These are phyloP conservation scores for Quercus cerris DNA, from an alignment of 306 rosid genomes.

Conservation along the genomic window DNA sequence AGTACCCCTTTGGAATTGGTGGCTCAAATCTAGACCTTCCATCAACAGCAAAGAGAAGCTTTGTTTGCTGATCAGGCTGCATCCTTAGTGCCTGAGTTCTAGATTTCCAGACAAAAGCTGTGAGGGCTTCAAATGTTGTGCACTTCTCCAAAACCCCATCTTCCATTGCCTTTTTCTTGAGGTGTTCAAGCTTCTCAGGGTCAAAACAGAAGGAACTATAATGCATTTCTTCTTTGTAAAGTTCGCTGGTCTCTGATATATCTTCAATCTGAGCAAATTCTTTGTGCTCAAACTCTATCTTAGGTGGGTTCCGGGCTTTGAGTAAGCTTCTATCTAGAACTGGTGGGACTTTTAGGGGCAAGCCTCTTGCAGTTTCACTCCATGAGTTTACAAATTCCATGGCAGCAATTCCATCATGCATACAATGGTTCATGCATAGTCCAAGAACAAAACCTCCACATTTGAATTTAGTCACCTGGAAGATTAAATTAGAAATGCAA, in stretches of 20 bases:
- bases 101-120: conserved; percentile 83
- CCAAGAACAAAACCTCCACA: conserved; percentile 83
- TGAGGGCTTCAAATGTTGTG: conserved; percentile 62
- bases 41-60: conserved; percentile 81
- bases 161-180: conserved; percentile 55
- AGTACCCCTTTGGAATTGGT: conserved; percentile 61
- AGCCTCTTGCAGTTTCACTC: conserved; percentile 67
- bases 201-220: conserved; percentile 54
- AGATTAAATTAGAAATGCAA: not conserved
- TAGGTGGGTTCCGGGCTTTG: conserved; percentile 59
- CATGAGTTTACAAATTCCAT: conserved; percentile 77
- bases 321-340: conserved; percentile 66
- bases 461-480: conserved; percentile 68
- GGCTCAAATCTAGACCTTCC: conserved; percentile 69
- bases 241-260: conserved; percentile 44
- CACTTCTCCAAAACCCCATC: conserved; percentile 57
- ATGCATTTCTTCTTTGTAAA: conserved; percentile 44
- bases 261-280: conserved; percentile 74
- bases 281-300: conserved; percentile 48
- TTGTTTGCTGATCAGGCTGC: conserved; percentile 61
- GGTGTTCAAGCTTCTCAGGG: conserved; percentile 43
- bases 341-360: conserved; percentile 47
- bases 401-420: conserved; percentile 68
- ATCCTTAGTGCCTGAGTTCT: conserved; percentile 60
- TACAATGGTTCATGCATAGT: conserved; percentile 53